Conservation (phyloP, 1,139 yeast species). For the Yamadazyma triangularis region DNA sequence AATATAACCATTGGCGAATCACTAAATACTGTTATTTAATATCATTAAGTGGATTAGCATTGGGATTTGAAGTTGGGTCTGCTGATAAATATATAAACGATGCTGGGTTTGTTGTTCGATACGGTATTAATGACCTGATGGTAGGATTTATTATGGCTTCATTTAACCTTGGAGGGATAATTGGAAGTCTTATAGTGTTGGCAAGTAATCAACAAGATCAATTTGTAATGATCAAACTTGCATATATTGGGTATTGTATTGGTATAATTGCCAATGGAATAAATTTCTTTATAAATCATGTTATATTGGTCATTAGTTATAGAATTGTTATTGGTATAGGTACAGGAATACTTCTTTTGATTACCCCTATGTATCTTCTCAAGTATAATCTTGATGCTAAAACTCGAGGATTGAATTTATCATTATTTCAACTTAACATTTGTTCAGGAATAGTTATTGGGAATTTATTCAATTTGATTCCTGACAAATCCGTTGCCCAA, state of each 20-base stretch:
- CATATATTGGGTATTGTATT: conserved; percentile 7
- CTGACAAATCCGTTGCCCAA: conserved; percentile 6
- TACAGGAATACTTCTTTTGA: conserved; percentile 23
- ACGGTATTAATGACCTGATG: conserved; percentile 4
- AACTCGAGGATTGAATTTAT: conserved; percentile 16
- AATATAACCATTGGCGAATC: conserved; percentile 2
- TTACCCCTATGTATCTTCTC: conserved; percentile 24
- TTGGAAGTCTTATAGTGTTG: conserved; percentile 18
- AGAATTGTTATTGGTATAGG: conserved; percentile 21
- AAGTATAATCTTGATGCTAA: conserved; percentile 14
- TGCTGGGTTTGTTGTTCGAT: conserved; percentile 6
- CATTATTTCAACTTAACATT: conserved; percentile 21
- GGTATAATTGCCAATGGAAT: conserved; percentile 7
- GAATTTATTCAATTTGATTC: conserved; percentile 9
- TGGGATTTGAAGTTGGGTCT: conserved; percentile 38
- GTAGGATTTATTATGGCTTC: conserved; percentile 22
- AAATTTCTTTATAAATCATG: conserved; percentile 3
- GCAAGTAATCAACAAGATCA: neutral
- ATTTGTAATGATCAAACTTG: conserved; percentile 1
- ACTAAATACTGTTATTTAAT: conserved; percentile 5
- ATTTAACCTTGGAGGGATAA: conserved; percentile 25
- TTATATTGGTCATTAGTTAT: conserved; percentile 16
- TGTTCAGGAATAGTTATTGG: conserved; percentile 22
- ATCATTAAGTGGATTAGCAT: conserved; percentile 18
- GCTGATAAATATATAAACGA: conserved; percentile 19